These are phyloP conservation scores for Canariomyces notabilis DNA, from an alignment of 2,329 filamentous ascomycete genomes.

Conservation along the genomic window DNA sequence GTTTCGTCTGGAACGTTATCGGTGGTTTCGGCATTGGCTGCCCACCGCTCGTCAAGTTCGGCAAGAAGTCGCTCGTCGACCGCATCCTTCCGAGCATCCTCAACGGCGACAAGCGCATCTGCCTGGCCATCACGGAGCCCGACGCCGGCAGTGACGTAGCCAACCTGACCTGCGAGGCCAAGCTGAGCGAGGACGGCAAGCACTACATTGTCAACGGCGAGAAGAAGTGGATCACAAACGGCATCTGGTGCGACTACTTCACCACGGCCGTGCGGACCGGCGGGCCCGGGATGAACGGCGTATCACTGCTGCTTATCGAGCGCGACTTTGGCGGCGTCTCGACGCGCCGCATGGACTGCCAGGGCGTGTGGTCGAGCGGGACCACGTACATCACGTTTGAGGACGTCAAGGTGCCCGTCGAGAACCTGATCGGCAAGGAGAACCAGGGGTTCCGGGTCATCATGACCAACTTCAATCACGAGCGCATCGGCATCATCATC, in stretches of 20 bases:
- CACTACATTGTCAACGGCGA: slow-evolving; percentile 99
- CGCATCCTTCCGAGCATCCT: slow-evolving; percentile 85
- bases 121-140: slow-evolving; percentile 92
- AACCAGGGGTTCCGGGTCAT: slow-evolving; percentile 98
- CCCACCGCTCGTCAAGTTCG: slow-evolving; percentile 88
- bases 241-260: slow-evolving; percentile 95
- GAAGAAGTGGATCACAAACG: slow-evolving; percentile 99
- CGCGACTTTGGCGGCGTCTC: slow-evolving; percentile 76
- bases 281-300: slow-evolving; percentile 83
- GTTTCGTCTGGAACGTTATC: slow-evolving; percentile 94
- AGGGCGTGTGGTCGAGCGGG: slow-evolving; percentile 91
- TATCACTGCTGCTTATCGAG: slow-evolving; percentile 89
- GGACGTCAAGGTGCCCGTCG: slow-evolving; percentile 98
- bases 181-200: slow-evolving; percentile 91
- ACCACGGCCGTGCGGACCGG: slow-evolving; percentile 92
- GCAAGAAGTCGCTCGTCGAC: slow-evolving; percentile 76
- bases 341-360: slow-evolving; percentile 95
- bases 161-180: slow-evolving; percentile 91
- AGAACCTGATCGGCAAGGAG: slow-evolving; percentile 96
- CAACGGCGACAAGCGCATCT: slow-evolving; percentile 92
- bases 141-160: slow-evolving; percentile 94
- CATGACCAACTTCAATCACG: slow-evolving; percentile 99
- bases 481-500: slow-evolving; percentile 97
- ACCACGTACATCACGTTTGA: slow-evolving; percentile 98
- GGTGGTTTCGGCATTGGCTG: slow-evolving; percentile 95